Percentiles rank a stretch among this genome's conserved stretches.
Conservation (phyloP, 805 yeast species). For the Teunomyces gatunensis region DNA sequence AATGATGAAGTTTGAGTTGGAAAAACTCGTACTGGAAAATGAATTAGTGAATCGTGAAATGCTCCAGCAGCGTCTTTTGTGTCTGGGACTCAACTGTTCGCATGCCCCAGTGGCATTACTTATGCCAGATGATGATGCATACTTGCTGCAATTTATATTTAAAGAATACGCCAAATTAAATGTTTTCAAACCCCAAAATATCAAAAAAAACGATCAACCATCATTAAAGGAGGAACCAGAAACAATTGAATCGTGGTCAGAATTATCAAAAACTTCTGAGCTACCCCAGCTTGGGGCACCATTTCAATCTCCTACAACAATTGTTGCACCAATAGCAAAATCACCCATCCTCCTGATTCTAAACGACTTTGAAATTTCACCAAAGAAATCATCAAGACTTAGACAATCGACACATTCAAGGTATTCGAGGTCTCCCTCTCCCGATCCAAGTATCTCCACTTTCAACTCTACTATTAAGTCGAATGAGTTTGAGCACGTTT, state of each 20-base stretch:
- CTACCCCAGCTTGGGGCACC: neutral
- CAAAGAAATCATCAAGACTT: neutral
- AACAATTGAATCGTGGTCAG: neutral
- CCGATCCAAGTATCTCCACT: slow-evolving; percentile 7
- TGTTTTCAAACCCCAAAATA: neutral
- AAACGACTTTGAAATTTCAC: neutral
- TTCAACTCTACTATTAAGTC: neutral
- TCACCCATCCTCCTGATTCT: neutral
- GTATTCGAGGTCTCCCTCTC: slow-evolving; percentile 6
- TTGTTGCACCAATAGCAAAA: neutral
- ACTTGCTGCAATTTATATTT: slow-evolving; percentile 1
- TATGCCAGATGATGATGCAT: neutral
- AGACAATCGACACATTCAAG: neutral
- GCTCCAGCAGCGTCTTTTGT: neutral
- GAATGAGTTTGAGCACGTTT: slow-evolving; percentile 8
- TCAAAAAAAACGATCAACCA: neutral
- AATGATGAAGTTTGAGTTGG: slow-evolving; percentile 15
- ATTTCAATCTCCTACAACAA: neutral
- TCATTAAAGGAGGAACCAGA: neutral
- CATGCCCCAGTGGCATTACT: neutral
- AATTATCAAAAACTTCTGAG: neutral
- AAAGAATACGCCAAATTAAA: neutral
- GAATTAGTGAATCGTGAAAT: neutral
- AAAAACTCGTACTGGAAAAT: slow-evolving; percentile 2
- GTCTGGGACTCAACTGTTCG: neutral